Conservation (phyloP, 2,329 filamentous ascomycete species). For the Blastomyces gilchristii region DNA sequence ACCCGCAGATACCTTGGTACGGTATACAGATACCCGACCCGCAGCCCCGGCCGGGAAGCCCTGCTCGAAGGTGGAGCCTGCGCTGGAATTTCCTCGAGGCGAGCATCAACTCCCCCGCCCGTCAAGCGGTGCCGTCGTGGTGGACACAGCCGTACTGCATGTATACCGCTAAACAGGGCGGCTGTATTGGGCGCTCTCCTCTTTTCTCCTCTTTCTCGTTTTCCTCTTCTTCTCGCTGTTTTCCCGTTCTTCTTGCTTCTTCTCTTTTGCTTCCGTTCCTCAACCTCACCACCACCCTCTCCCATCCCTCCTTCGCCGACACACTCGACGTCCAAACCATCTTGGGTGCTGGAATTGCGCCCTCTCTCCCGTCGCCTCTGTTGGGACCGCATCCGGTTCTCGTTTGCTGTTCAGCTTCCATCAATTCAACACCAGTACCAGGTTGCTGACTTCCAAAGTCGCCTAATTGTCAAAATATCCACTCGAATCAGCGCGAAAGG, state of each 20-base stretch:
- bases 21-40: not conserved
- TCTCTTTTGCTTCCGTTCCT: not conserved
- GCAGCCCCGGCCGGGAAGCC: not conserved
- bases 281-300: not conserved
- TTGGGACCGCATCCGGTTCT: not conserved
- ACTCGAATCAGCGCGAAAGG: not conserved
- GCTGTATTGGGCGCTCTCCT: constrained; percentile 3
- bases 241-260: not conserved
- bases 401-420: not conserved
- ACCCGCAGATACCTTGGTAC: not conserved
- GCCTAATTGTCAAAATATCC: not conserved
- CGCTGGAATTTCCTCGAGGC: not conserved
- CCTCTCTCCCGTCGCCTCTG: not conserved
- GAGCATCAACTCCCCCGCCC: not conserved
- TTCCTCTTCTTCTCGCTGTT: not conserved
- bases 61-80: not conserved
- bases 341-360: not conserved
- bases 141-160: not conserved
- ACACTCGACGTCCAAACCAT: not conserved
- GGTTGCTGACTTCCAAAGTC: not conserved
- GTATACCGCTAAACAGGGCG: not conserved
- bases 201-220: constrained; percentile 7
- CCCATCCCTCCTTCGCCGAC: not conserved
- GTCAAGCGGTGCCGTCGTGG: not conserved
- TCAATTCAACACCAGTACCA: not conserved